Evolutionary conservation across 371 early-diverging fungal species (phyloP).

Genomic region (Neoconidiobolus thromboides): DNA sequence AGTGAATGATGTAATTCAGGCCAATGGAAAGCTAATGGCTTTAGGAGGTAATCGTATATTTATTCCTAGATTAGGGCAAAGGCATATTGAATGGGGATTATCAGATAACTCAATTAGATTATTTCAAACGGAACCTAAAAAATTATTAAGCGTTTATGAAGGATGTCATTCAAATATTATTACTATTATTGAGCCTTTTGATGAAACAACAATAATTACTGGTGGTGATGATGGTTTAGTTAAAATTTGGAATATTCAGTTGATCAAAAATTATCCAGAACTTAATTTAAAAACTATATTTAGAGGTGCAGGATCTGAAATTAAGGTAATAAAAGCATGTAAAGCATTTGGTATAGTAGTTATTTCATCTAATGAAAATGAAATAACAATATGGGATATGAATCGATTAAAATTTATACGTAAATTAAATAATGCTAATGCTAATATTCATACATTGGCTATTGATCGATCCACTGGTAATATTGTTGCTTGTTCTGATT

Average conservation of each 20-base stretch:
- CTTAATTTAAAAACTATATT: slow-evolving; percentile 32
- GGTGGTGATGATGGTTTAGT: slow-evolving; percentile 52
- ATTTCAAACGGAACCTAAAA: slow-evolving; percentile 33
- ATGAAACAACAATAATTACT: slow-evolving; percentile 43
- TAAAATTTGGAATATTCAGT: slow-evolving; percentile 38
- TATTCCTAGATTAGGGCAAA: slow-evolving; percentile 19
- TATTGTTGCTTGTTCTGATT: slow-evolving; percentile 43
- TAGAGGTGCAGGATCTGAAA: slow-evolving; percentile 38
- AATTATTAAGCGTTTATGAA: slow-evolving; percentile 46
- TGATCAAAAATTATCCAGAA: slow-evolving; percentile 18
- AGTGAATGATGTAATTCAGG: slow-evolving; percentile 25
- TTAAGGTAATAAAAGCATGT: slow-evolving; percentile 39
- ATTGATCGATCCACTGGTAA: slow-evolving; percentile 26
- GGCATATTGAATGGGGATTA: slow-evolving; percentile 57
- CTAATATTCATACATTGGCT: background rate
- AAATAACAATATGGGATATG: background rate
- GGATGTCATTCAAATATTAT: slow-evolving; percentile 47
- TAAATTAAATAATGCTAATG: background rate
- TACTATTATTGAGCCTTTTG: slow-evolving; percentile 39
- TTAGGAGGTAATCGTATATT: slow-evolving; percentile 26
- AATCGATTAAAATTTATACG: background rate
- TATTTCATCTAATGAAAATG: background rate
- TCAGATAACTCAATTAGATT: slow-evolving; percentile 44
- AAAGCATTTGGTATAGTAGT: slow-evolving; percentile 20
- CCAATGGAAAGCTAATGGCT: slow-evolving; percentile 24